phyloP scores from a whole-genome alignment of 495 filamentous ascomycete species.

The Podospora appendiculata region DNA sequence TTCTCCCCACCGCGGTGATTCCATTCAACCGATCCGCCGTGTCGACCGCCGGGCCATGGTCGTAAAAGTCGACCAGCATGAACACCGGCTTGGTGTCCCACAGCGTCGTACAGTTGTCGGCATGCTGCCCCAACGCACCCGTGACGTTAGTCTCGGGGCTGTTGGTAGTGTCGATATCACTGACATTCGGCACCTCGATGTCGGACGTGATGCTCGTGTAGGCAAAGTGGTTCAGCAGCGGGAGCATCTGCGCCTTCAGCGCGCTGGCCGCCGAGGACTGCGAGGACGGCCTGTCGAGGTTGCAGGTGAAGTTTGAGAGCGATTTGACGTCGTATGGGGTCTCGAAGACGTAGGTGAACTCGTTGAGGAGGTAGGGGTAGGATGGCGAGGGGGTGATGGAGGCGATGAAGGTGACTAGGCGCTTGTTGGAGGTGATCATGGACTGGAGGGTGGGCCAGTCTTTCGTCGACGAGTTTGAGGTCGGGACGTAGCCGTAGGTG shows the following conservation, averaged over 20 bases:
- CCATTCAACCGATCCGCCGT: conserved; percentile 54
- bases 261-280: conserved; percentile 37
- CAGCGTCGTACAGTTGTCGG: conserved; percentile 39
- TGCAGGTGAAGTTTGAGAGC: conserved; percentile 47
- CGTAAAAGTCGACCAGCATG: conserved; percentile 61
- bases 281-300: conserved; percentile 50
- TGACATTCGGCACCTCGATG: conserved; percentile 49
- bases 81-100: conserved; percentile 52
- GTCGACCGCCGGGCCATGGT: conserved; percentile 50
- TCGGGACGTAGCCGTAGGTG: conserved; percentile 51
- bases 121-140: conserved; percentile 54
- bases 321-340: conserved; percentile 57
- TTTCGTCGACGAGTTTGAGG: conserved; percentile 33
- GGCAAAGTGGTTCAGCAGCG: conserved; percentile 68
- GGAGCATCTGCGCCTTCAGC: conserved; percentile 35
- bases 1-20: conserved; percentile 15
- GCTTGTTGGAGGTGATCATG: conserved; percentile 51
- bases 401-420: conserved; percentile 57
- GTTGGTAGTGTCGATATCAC: conserved; percentile 49
- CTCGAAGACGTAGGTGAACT: conserved; percentile 68
- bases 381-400: conserved; percentile 38
- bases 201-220: conserved; percentile 51
- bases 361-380: conserved; percentile 57
- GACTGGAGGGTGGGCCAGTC: conserved; percentile 58
- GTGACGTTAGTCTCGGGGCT: conserved; percentile 28